phyloP scores from a whole-genome alignment of 805 yeast species.

The Dipodascopsis uninucleata region DNA sequence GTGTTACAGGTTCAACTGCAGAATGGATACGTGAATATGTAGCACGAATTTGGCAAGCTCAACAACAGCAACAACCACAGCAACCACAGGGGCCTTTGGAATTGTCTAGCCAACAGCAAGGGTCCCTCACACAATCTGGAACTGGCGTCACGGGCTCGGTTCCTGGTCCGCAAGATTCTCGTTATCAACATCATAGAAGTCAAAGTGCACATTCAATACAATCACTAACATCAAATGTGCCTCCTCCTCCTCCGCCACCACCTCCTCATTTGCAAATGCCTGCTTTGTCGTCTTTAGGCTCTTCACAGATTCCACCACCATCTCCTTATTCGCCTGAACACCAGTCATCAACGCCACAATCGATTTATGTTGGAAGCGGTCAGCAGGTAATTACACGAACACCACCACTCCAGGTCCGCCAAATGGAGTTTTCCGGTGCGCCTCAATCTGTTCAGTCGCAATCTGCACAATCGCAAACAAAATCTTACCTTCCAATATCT shows the following conservation, averaged over 20 bases:
- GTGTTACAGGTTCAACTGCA: constrained; percentile 24
- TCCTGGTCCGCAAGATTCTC: constrained; percentile 3
- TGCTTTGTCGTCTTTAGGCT: constrained; percentile 9
- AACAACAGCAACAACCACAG: constrained; percentile 16
- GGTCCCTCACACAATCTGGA: no score
- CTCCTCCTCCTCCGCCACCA: constrained; percentile 15
- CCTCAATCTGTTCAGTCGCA: constrained; percentile 1
- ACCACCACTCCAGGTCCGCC: constrained; percentile 22
- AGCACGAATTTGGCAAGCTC: constrained; percentile 26
- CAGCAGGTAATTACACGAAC: constrained; percentile 2
- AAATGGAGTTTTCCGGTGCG: constrained; percentile 7
- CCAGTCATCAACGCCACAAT: constrained; percentile 10
- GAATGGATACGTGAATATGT: constrained; percentile 27
- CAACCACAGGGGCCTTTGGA: constrained; percentile 8
- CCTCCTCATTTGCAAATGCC: constrained; percentile 13
- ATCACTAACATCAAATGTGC: constrained; percentile 3
- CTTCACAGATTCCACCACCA: not conserved
- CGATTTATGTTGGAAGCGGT: constrained; percentile 6
- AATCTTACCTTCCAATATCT: constrained; percentile 5
- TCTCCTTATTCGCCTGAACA: constrained; percentile 14
- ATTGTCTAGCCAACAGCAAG: no score
- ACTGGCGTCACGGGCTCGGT: constrained; percentile 4
- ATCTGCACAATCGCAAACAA: not conserved
- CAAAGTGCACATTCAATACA: constrained; percentile 18
- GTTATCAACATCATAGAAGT: constrained; percentile 18